phyloP scores from a whole-genome alignment of 148 eudicot genomes.

The Linanthus parryae region DNA sequence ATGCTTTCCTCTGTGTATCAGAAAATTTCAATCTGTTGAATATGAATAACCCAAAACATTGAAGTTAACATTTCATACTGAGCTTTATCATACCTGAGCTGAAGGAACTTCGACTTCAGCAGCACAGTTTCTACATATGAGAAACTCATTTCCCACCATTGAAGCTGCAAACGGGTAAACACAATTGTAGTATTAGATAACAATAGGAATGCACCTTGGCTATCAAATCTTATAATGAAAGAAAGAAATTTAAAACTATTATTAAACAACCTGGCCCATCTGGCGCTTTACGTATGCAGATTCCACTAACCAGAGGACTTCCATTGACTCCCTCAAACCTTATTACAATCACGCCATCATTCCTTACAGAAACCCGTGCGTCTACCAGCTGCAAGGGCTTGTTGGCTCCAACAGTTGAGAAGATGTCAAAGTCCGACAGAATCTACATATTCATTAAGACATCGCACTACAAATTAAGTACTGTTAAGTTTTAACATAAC shows the following conservation, averaged over 20 bases:
- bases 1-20: conserved; percentile 43
- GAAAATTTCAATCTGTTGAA: too few relatives aligned
- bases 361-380: conserved; percentile 54
- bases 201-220: background rate
- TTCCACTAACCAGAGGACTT: conserved; percentile 72
- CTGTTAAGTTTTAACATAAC: background rate
- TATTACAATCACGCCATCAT: conserved; percentile 46
- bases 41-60: background rate
- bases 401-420: conserved; percentile 86
- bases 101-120: conserved; percentile 59
- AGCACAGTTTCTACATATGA: conserved; percentile 62
- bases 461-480: too few relatives aligned
- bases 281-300: conserved; percentile 77
- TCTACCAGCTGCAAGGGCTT: conserved; percentile 79
- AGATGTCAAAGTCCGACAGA: conserved; percentile 82
- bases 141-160: conserved; percentile 27
- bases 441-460: conserved; percentile 50
- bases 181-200: background rate
- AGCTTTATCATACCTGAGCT: conserved; percentile 51
- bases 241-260: background rate
- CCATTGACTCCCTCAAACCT: conserved; percentile 83
- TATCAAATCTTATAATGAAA: background rate
- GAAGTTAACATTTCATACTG: background rate
- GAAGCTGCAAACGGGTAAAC: conserved; percentile 30
- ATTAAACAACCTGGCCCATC: conserved; percentile 38